Conservation (phyloP, 257 asterid genomes). For the Hygrophila difformis region DNA sequence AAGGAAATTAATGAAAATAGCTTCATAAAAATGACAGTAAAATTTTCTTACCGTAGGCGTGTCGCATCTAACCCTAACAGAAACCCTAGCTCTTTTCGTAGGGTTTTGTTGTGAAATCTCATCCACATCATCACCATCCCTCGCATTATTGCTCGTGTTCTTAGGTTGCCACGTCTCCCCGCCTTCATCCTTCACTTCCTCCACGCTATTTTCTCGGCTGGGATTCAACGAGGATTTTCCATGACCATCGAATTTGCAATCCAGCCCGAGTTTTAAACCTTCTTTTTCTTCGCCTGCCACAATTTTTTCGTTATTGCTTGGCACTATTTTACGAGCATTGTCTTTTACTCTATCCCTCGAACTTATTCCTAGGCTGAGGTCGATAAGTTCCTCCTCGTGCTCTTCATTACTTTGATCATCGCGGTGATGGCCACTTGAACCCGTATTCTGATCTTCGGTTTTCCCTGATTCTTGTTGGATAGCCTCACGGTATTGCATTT, state of each 20-base stretch:
- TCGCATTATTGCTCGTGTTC: conserved; percentile 28
- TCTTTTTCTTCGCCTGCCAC: conserved; percentile 21
- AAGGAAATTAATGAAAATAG: not conserved
- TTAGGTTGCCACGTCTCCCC: conserved; percentile 41
- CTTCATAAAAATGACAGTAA: too few relatives aligned
- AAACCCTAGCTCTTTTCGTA: conserved; percentile 87
- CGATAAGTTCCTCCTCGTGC: conserved; percentile 35
- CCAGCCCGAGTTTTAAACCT: conserved; percentile 56
- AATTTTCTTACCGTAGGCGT: conserved; percentile 80
- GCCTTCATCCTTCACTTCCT: conserved; percentile 41
- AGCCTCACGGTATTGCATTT: conserved; percentile 51
- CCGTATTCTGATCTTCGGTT: conserved; percentile 7
- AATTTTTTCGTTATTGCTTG: conserved; percentile 15
- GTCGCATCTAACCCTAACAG: conserved; percentile 85
- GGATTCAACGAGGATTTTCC: conserved; percentile 14
- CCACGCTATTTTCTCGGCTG: conserved; percentile 49
- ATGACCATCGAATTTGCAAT: conserved; percentile 36
- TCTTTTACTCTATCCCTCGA: conserved; percentile 34
- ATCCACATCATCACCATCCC: conserved; percentile 44
- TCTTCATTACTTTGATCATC: too few relatives aligned
- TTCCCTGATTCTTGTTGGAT: conserved; percentile 30
- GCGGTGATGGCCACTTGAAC: conserved; percentile 9
- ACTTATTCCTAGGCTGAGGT: conserved; percentile 66
- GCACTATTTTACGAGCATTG: conserved; percentile 16
- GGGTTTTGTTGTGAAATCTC: conserved; percentile 61